Evolutionary conservation across 208 protist species (phyloP), one percentile per base, ranked within the genome.

Genomic region (Trypanosoma cruzi): DNA sequence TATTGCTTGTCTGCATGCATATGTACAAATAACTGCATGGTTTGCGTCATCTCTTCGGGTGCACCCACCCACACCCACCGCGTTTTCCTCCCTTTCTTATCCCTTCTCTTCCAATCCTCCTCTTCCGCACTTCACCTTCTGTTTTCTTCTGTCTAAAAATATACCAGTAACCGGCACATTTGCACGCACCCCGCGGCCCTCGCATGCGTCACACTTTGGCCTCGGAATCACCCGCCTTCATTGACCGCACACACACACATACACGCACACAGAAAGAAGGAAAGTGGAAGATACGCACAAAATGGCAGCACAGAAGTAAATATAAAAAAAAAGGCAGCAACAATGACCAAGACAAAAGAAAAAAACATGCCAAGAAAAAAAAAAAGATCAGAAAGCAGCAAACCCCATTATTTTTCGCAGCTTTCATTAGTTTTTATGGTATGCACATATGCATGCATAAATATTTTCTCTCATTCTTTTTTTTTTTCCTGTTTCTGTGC

Each of bases 71-170:
- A 55, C 7, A 55, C 13, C 14, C 14, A 22, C 14, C 14, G 2
- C 2, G n/a, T 44, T 44, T 22, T 50, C 16, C 13, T 36, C 26
- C 26, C 13, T 32, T 31, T 53, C n/a, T 79, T 85, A n/a, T 85
- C 71, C 83, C 57, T 72, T 65, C 46, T 52, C 20, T 31, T 64
- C 46, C 4, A 68, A 44, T 68, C 55, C 60, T 71, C 75, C 31
- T 79, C 66, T 32, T 26, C 48, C 16, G n/a, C 20, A 18, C 44
- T 53, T 53, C 48, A 22, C 48, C 14, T 53, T 53, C 48, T 53
- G 6, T 26, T 4, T 26, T 20, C 48, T 53, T 58, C n/a, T 58
- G 53, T 58, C 28, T 32, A 40, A 13, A 10, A 13, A 10, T 40
- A 13, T 10, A 40, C 36, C 36, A 40, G 4, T 40, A 4, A 40